Percentiles rank a stretch among this genome's conserved stretches.
phyloP scores from a whole-genome alignment of 1,284 basidiomycete species.

The Apiotrichum mycotoxinovorans region DNA sequence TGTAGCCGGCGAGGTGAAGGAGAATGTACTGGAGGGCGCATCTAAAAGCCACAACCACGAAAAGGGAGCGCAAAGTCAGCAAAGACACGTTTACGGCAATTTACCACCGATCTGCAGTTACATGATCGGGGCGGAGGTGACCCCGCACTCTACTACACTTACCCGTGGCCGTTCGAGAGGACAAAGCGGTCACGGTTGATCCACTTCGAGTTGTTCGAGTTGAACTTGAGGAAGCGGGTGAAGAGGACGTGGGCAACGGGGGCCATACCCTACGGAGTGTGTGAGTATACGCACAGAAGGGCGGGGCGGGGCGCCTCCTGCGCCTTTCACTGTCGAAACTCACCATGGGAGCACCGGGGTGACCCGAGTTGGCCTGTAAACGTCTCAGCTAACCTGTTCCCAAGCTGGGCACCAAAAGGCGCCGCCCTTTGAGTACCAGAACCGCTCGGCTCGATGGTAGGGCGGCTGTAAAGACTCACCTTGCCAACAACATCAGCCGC shows the following conservation, averaged over 20 bases:
- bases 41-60: too few relatives aligned
- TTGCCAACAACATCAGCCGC: slow-evolving; percentile 53
- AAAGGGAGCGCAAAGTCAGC: slow-evolving; percentile 12
- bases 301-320: neutral
- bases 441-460: slow-evolving; percentile 59
- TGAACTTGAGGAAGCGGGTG: slow-evolving; percentile 74
- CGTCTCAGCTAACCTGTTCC: neutral
- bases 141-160: slow-evolving; percentile 38
- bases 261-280: slow-evolving; percentile 61
- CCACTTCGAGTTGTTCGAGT: slow-evolving; percentile 86
- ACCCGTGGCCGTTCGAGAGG: slow-evolving; percentile 53
- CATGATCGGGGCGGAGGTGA: too few relatives aligned
- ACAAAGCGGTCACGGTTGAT: slow-evolving; percentile 71
- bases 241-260: slow-evolving; percentile 84
- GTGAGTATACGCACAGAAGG: slow-evolving; percentile 1
- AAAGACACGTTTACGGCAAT: neutral
- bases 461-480: slow-evolving; percentile 52
- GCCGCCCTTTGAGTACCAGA: neutral
- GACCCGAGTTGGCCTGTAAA: slow-evolving; percentile 81
- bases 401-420: neutral
- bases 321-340: slow-evolving; percentile 21
- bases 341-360: slow-evolving; percentile 84
- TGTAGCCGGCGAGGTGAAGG: slow-evolving; percentile 52
- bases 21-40: slow-evolving; percentile 61
- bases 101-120: too few relatives aligned